Percentiles rank a stretch among this genome's conserved stretches.
phyloP scores from a whole-genome alignment of 345 rosid genomes.

The Alliaria petiolata region DNA sequence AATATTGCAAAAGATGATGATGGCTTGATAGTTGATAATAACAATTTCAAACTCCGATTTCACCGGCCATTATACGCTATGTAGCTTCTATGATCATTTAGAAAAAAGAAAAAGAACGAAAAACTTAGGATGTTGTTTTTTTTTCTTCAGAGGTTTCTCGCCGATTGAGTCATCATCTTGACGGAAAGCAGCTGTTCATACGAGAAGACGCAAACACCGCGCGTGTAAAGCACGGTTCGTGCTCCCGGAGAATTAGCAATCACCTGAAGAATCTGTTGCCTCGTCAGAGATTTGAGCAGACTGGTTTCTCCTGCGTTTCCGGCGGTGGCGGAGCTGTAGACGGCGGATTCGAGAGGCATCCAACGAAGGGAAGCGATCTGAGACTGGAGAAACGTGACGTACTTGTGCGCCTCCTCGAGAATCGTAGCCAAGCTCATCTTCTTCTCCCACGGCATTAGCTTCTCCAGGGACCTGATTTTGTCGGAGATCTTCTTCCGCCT shows the following conservation, averaged over 20 bases:
- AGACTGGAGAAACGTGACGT: constrained; percentile 53
- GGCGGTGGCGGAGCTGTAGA: not conserved
- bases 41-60: too few relatives aligned
- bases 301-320: not conserved
- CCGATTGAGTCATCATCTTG: constrained; percentile 14
- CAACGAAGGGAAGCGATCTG: constrained; percentile 46
- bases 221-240: constrained; percentile 41
- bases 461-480: constrained; percentile 46
- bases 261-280: constrained; percentile 51
- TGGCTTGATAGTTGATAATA: too few relatives aligned
- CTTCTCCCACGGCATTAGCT: constrained; percentile 57
- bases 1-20: not conserved
- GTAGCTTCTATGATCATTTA: not conserved
- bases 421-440: constrained; percentile 47
- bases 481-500: constrained; percentile 40
- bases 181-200: constrained; percentile 48
- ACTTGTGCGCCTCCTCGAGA: constrained; percentile 59
- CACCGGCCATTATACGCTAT: not conserved
- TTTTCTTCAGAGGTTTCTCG: constrained; percentile 18
- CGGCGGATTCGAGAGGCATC: constrained; percentile 47
- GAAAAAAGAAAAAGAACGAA: not conserved
- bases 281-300: constrained; percentile 28
- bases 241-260: constrained; percentile 44
- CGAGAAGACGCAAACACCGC: constrained; percentile 42
- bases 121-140: not conserved